Base-by-base conservation (phyloP, 139 green algal genomes). In the Gonium pectorale region DNA sequence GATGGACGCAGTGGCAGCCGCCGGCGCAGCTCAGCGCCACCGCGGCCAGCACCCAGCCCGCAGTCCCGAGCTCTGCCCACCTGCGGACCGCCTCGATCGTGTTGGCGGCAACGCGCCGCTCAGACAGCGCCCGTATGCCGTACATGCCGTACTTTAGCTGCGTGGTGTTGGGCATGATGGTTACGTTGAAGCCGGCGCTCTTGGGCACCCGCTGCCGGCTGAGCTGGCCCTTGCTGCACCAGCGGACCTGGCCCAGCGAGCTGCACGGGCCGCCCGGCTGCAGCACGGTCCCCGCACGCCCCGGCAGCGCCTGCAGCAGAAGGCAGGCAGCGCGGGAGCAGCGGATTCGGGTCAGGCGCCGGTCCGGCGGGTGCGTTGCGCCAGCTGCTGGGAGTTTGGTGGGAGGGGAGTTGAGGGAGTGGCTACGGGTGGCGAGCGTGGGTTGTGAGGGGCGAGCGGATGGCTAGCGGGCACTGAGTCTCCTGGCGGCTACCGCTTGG, bases 1-100 rank as follows among this genome's bases (percentile, higher is more conserved):
- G n/a, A n/a, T n/a, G n/a, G n/a, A n/a, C n/a, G n/a, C n/a, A n/a
- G n/a, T n/a, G n/a, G n/a, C n/a, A n/a, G n/a, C n/a, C n/a, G n/a
- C n/a, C n/a, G n/a, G n/a, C n/a, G n/a, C n/a, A n/a, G n/a, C n/a
- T n/a, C n/a, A n/a, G n/a, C n/a, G n/a, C n/a, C n/a, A n/a, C n/a
- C n/a, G n/a, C n/a, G n/a, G n/a, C n/a, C n/a, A n/a, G n/a, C n/a
- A n/a, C n/a, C n/a, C n/a, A n/a, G n/a, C n/a, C n/a, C n/a, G n/a
- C n/a, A n/a, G n/a, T n/a, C n/a, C n/a, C n/a, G n/a, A 13, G 49
- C 49, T 17, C 63, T 2, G 29, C 86, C 52, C 66, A 92, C 89
- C 86, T 86, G 26, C 90, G 63, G 38, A 93, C 90, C 21, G 91
- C 91, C 80, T 94, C 91, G 8, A 94, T 86, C 9, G 88, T 92